These are phyloP conservation scores for Microcyclospora pomicola DNA, from an alignment of 2,329 filamentous ascomycete species.

Conservation along the genomic window DNA sequence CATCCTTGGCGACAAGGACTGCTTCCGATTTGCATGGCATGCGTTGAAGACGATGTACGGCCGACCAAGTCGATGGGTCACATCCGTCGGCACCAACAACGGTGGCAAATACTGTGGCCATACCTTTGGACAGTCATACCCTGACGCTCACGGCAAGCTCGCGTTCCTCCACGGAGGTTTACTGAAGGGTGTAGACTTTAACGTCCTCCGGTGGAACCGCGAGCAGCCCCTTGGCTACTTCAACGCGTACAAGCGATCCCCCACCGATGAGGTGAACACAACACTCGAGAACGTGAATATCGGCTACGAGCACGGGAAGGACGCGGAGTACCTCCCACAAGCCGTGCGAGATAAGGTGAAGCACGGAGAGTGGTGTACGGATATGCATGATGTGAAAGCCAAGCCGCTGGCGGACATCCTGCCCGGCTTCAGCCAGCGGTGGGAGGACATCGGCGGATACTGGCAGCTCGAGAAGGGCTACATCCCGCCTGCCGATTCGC, in stretches of 20 bases:
- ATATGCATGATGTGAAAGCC: slow-evolving; percentile 11
- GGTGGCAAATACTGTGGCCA: slow-evolving; percentile 20
- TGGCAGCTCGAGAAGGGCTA: too few species aligned
- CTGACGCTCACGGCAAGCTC: slow-evolving; percentile 14
- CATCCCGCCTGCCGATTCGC: too few species aligned
- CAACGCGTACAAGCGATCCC: slow-evolving; percentile 18
- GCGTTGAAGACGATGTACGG: slow-evolving; percentile 22
- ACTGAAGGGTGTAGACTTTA: slow-evolving; percentile 17
- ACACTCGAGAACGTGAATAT: slow-evolving; percentile 6
- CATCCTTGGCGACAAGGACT: slow-evolving; percentile 27
- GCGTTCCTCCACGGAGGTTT: slow-evolving; percentile 23
- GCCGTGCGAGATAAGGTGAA: slow-evolving; percentile 3
- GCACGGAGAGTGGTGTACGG: slow-evolving; percentile 11
- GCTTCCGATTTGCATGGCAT: slow-evolving; percentile 24
- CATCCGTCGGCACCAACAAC: slow-evolving; percentile 17
- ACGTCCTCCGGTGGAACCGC: slow-evolving; percentile 15
- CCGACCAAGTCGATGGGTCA: slow-evolving; percentile 18
- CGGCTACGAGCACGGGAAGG: slow-evolving; percentile 6
- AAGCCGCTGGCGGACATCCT: slow-evolving; percentile 12
- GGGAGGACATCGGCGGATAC: too few species aligned
- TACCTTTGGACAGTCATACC: slow-evolving; percentile 23
- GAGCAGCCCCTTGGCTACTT: slow-evolving; percentile 17
- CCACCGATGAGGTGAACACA: slow-evolving; percentile 8
- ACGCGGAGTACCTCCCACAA: slow-evolving; percentile 1
- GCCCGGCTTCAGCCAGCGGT: too few species aligned